Conservation (phyloP, 2,329 filamentous ascomycete species). For the Cercospora canescens region DNA sequence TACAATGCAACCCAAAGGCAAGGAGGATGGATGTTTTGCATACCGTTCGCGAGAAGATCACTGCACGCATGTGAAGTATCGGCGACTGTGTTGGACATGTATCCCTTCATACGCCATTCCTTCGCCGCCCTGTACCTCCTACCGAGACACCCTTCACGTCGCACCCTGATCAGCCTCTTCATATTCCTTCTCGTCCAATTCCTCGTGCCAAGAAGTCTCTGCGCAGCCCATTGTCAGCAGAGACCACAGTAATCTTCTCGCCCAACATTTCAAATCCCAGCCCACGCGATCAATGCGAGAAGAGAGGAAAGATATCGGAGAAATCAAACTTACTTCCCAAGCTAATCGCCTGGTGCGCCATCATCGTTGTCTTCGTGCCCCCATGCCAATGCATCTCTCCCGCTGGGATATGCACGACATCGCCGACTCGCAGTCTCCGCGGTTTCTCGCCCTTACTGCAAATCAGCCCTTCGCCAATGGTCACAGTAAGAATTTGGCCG, state of each 20-base stretch:
- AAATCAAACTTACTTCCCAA: conserved; percentile 34
- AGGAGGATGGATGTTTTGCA: too few relatives aligned
- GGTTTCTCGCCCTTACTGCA: conserved; percentile 45
- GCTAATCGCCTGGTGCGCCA: conserved; percentile 44
- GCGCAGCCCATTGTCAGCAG: background rate
- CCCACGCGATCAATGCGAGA: background rate
- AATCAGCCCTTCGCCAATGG: conserved; percentile 44
- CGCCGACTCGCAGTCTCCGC: conserved; percentile 40
- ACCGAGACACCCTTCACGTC: background rate
- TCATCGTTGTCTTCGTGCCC: conserved; percentile 41
- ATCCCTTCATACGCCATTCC: too few relatives aligned
- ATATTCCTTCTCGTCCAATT: conserved; percentile 42
- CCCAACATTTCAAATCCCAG: too few relatives aligned
- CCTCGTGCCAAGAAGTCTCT: conserved; percentile 41
- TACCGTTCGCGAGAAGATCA: too few relatives aligned
- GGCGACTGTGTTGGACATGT: too few relatives aligned
- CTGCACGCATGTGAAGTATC: too few relatives aligned
- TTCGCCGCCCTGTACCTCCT: too few relatives aligned
- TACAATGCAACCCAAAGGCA: background rate
- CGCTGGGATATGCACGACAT: conserved; percentile 43
- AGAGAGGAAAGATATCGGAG: background rate
- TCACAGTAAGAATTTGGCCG: conserved; percentile 46
- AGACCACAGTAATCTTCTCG: too few relatives aligned
- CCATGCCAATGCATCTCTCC: conserved; percentile 50
- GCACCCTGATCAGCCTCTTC: conserved; percentile 29